Evolutionary conservation across 192 early-diverging fungal genomes (phyloP), one percentile per base, ranked within the genome.

Genomic region (Entomortierella parvispora): DNA sequence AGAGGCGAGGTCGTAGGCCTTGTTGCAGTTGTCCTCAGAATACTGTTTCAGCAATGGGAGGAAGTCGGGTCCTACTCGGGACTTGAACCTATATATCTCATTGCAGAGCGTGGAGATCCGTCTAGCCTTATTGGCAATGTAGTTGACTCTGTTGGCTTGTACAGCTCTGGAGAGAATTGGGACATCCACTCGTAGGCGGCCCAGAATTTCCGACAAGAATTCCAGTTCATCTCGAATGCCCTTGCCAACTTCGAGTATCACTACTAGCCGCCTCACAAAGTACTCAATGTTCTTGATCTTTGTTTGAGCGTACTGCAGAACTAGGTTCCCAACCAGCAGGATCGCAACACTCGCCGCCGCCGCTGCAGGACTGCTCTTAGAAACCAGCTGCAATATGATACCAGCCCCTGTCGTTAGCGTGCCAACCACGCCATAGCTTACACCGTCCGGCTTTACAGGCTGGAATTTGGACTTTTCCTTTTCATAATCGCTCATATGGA

Each of bases 401-500:
- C 52, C 52, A 17, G 52, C 52, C 28, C 52, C 52, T 54, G 52
- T 54, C 52, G 52, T 31, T 32, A 54, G 52, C 28, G 52, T 54
- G 28, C 52, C 23, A 32, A 54, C 32, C 52, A 54, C 28, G 52
- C 52, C 32, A n/a, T n/a, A n/a, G n/a, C n/a, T n/a, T 54, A 31
- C 18, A 54, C 52, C 28, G 52, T 54, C 52, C 28, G 52, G 52
- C 52, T 29, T 54, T 12, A 54, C 52, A 54, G 32, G 28, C 52
- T 54, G 28, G 28, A 31, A 54, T 54, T 54, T 54, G 52, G 52
- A 54, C 32, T 54, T 54, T 31, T 54, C 52, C 52, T 54, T 54
- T 31, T 54, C 52, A 31, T 54, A 54, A 32, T 54, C 52, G 52
- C 52, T 54, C 28, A 54, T 31, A 31, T 54, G 52, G 52, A 54